phyloP scores from a whole-genome alignment of 441 rosid species.

The Capsella rubella region DNA sequence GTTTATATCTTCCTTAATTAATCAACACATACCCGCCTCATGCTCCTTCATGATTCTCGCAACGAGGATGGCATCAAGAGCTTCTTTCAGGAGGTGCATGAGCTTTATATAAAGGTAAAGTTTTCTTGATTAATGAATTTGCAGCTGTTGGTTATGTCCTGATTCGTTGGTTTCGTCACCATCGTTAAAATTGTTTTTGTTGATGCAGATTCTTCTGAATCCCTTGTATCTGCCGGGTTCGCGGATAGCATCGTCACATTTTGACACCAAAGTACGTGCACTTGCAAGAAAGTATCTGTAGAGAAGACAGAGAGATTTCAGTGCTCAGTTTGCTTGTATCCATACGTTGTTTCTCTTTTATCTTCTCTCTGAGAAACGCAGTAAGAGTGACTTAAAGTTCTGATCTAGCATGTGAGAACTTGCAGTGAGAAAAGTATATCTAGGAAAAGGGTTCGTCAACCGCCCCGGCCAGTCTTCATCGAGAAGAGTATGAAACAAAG shows the following conservation, averaged over 20 bases:
- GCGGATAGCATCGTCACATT: constrained; percentile 85
- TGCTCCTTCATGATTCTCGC: constrained; percentile 98
- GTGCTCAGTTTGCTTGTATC: not conserved
- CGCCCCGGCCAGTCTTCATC: too few relatives aligned
- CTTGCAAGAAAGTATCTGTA: constrained; percentile 91
- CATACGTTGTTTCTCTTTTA: not conserved
- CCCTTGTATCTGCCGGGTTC: constrained; percentile 95
- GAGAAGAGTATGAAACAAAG: too few relatives aligned
- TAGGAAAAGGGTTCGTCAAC: too few relatives aligned
- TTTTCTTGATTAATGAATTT: not conserved
- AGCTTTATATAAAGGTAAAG: constrained; percentile 88
- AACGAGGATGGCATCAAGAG: constrained; percentile 97
- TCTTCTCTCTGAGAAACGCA: too few relatives aligned
- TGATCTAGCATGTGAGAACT: too few relatives aligned
- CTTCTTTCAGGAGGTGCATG: constrained; percentile 99
- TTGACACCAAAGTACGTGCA: constrained; percentile 92
- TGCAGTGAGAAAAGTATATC: too few relatives aligned
- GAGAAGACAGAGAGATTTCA: constrained; percentile 17
- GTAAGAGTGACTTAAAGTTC: too few relatives aligned
- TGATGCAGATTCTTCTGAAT: constrained; percentile 84
- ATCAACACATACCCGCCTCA: constrained; percentile 79
- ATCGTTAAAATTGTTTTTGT: not conserved
- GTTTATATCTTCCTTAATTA: constrained; percentile 56
- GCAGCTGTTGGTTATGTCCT: not conserved
- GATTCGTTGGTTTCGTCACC: not conserved